A percentile compares a stretch with the other conserved stretches of the same genome.
phyloP scores from a whole-genome alignment of 805 yeast genomes.

The Blastobotrys terrestris region DNA sequence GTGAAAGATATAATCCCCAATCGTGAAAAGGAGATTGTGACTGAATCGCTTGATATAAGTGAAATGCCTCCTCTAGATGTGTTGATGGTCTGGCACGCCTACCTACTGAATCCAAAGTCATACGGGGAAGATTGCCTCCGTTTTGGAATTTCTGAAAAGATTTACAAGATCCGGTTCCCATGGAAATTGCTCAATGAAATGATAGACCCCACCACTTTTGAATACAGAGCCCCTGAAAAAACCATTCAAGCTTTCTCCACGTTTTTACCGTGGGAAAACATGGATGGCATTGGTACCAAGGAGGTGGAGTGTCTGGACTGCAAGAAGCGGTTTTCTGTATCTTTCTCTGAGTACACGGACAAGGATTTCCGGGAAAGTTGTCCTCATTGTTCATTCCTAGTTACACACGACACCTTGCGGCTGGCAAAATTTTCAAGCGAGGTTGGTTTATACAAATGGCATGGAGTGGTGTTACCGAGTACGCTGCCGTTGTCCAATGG shows the following conservation, averaged over 20 bases:
- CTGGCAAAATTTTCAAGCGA: neutral
- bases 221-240: neutral
- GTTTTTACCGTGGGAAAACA: neutral
- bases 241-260: neutral
- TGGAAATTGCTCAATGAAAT: neutral
- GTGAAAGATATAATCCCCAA: neutral
- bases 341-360: neutral
- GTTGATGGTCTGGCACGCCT: conserved; percentile 24
- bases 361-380: neutral
- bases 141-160: neutral
- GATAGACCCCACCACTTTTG: neutral
- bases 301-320: neutral
- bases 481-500: too few relatives aligned
- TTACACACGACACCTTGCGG: neutral
- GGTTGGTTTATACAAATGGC: neutral
- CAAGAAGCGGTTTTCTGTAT: neutral
- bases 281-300: neutral
- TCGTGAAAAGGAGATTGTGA: too few relatives aligned
- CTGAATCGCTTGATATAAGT: neutral
- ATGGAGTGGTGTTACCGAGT: neutral
- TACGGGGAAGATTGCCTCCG: neutral
- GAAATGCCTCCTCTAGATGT: conserved; percentile 20
- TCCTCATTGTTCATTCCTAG: neutral
- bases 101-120: conserved; percentile 22
- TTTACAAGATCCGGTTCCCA: neutral